These are phyloP conservation scores for Apiospora sp. DNA, from an alignment of 2,329 filamentous ascomycete species.

Conservation along the genomic window DNA sequence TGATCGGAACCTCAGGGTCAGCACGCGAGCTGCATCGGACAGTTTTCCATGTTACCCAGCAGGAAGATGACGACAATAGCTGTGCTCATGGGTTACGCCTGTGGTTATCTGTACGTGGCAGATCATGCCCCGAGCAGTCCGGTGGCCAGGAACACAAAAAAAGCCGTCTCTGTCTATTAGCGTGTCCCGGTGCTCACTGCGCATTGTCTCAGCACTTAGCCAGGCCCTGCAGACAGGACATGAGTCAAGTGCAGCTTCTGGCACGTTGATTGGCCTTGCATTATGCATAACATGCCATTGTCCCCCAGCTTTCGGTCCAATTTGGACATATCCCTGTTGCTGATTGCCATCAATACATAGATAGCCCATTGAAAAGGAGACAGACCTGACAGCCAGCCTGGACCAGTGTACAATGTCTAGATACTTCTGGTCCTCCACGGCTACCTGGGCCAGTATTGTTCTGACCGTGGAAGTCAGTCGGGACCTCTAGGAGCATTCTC, in stretches of 20 bases:
- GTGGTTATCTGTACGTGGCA: background rate
- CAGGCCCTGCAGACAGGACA: slow-evolving; percentile 2
- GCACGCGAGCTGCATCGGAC: background rate
- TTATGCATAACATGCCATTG: slow-evolving; percentile 10
- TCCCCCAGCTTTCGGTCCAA: slow-evolving; percentile 6
- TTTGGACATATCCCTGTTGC: background rate
- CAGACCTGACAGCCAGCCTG: background rate
- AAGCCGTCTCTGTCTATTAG: background rate
- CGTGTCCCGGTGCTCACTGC: slow-evolving; percentile 10
- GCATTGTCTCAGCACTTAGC: background rate
- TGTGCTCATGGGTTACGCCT: background rate
- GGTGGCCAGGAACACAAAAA: background rate
- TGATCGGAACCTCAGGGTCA: background rate
- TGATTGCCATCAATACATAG: background rate
- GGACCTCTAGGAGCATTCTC: background rate
- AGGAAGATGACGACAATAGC: background rate
- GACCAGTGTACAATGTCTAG: background rate
- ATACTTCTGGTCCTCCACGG: background rate
- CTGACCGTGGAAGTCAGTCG: background rate
- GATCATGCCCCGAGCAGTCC: background rate
- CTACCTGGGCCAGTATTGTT: background rate
- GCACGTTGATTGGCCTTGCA: background rate
- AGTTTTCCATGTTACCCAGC: background rate
- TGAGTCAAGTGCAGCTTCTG: background rate
- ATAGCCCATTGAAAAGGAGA: background rate